Percentiles rank a stretch among this genome's conserved stretches.
phyloP scores from a whole-genome alignment of 2,329 filamentous ascomycete genomes.

The Dothideomycetidae sp. region DNA sequence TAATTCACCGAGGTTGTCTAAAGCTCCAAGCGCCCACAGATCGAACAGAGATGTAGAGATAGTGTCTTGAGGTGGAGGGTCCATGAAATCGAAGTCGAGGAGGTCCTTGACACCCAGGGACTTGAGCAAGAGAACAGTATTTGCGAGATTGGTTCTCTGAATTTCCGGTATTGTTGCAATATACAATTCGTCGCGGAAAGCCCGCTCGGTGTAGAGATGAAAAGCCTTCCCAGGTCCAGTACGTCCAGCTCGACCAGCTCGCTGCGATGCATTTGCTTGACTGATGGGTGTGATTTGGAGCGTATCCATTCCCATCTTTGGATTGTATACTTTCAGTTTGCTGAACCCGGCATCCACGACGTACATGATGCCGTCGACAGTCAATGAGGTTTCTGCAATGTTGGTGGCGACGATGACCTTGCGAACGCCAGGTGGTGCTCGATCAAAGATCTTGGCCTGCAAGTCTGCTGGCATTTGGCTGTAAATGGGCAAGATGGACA shows the following conservation, averaged over 20 bases:
- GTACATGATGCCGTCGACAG: conserved; percentile 98
- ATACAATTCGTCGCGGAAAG: conserved; percentile 92
- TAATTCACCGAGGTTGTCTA: conserved; percentile 87
- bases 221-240: conserved; percentile 94
- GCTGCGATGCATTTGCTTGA: conserved; percentile 86
- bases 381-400: conserved; percentile 94
- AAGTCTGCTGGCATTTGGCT: conserved; percentile 98
- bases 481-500: conserved; percentile 93
- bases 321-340: conserved; percentile 97
- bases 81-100: conserved; percentile 97
- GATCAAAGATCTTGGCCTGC: conserved; percentile 95
- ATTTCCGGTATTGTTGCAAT: conserved; percentile 96
- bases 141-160: conserved; percentile 87
- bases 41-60: conserved; percentile 97
- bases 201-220: conserved; percentile 83
- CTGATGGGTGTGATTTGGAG: conserved; percentile 95
- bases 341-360: conserved; percentile 94
- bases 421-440: conserved; percentile 73
- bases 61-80: conserved; percentile 92
- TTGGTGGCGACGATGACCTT: conserved; percentile 98
- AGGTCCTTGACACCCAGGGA: conserved; percentile 88
- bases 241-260: conserved; percentile 82
- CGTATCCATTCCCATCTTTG: conserved; percentile 98
- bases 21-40: conserved; percentile 83
- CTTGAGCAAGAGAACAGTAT: conserved; percentile 87